phyloP scores from a whole-genome alignment of 352 stramenopile genomes.

The Phytophthora brassicae region DNA sequence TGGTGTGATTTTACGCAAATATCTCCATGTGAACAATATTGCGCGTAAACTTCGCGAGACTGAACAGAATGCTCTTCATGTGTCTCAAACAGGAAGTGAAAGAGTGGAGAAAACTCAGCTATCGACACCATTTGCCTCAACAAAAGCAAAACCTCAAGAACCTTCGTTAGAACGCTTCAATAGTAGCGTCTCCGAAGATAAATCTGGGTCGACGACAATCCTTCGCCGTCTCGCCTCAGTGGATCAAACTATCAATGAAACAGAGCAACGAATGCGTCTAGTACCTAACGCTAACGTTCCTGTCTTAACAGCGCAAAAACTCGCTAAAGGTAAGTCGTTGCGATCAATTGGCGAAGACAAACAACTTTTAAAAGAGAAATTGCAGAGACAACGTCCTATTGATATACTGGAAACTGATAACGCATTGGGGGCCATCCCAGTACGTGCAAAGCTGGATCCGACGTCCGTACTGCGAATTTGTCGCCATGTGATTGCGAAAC shows the following conservation, averaged over 20 bases:
- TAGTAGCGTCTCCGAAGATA: constrained; percentile 13
- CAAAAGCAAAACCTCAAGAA: constrained; percentile 12
- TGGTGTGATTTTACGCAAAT: constrained; percentile 65
- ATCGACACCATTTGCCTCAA: not conserved
- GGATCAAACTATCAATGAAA: constrained; percentile 68
- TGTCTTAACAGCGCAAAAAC: constrained; percentile 5
- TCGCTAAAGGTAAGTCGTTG: constrained; percentile 40
- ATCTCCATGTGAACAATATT: constrained; percentile 66
- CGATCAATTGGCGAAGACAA: constrained; percentile 40
- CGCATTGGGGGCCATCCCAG: constrained; percentile 10
- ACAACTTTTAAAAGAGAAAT: constrained; percentile 19
- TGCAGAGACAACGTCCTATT: constrained; percentile 6
- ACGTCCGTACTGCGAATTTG: constrained; percentile 70
- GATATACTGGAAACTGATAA: constrained; percentile 24
- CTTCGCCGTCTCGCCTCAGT: constrained; percentile 53
- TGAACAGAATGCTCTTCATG: constrained; percentile 48
- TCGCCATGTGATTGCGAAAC: constrained; percentile 73
- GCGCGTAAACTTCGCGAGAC: constrained; percentile 67
- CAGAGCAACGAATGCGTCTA: constrained; percentile 52
- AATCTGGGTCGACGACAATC: constrained; percentile 21
- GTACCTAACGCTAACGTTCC: constrained; percentile 40
- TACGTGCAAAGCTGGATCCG: constrained; percentile 43
- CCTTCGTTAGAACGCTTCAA: constrained; percentile 15
- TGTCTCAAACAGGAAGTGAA: constrained; percentile 9
- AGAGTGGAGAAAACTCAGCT: constrained; percentile 8